Evolutionary conservation across 306 rosid genomes (phyloP).

Genomic region (Urtica urens): DNA sequence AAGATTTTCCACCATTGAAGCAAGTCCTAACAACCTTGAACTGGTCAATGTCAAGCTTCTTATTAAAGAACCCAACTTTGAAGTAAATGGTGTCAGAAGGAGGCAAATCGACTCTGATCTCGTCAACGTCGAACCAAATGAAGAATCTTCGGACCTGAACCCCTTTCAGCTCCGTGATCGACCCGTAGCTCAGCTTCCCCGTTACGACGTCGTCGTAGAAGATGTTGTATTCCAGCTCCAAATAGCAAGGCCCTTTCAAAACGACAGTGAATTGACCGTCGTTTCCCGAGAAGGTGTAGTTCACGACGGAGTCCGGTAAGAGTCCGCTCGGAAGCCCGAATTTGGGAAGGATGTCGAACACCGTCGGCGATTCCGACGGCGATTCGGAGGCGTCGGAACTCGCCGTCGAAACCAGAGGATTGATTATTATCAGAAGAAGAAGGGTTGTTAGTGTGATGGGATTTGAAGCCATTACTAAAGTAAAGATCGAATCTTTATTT

Average conservation of each 20-base stretch:
- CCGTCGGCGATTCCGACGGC: slow-evolving; percentile 15
- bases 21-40: slow-evolving; percentile 62
- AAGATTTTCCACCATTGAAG: slow-evolving; percentile 15
- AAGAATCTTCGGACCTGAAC: slow-evolving; percentile 62
- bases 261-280: slow-evolving; percentile 56
- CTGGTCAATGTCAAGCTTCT: slow-evolving; percentile 65
- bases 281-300: slow-evolving; percentile 35
- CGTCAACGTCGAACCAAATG: slow-evolving; percentile 69
- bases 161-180: slow-evolving; percentile 59
- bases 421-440: slow-evolving; percentile 19
- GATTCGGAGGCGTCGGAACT: slow-evolving; percentile 1
- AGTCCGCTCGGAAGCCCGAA: slow-evolving; percentile 80
- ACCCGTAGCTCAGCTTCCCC: slow-evolving; percentile 65
- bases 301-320: slow-evolving; percentile 48
- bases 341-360: slow-evolving; percentile 56
- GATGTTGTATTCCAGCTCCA: slow-evolving; percentile 61
- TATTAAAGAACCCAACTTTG: slow-evolving; percentile 72
- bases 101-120: slow-evolving; percentile 92
- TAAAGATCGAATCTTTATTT: not conserved
- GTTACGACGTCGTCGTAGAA: slow-evolving; percentile 55
- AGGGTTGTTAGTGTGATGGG: slow-evolving; percentile 18
- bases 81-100: slow-evolving; percentile 68
- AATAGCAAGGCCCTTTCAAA: slow-evolving; percentile 50
- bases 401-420: slow-evolving; percentile 1
- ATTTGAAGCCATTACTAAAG: slow-evolving; percentile 22